Percentiles rank a stretch among this genome's conserved stretches.
phyloP scores from a whole-genome alignment of 2,329 filamentous ascomycete species.

The Didymella lethalis region DNA sequence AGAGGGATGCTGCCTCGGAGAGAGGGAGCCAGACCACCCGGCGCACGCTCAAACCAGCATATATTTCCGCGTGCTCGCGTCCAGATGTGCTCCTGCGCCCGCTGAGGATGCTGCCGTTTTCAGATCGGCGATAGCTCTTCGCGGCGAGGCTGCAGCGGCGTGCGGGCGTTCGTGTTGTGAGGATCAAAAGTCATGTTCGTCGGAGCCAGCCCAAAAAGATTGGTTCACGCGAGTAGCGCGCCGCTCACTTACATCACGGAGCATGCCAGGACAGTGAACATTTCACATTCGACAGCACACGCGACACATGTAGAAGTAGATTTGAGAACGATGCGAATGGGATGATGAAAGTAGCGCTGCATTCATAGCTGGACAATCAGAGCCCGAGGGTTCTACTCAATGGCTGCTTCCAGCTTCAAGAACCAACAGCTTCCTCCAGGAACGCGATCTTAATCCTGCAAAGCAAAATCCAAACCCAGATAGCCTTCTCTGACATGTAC shows the following conservation, averaged over 20 bases:
- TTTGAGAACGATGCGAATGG: too few relatives aligned
- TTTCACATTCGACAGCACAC: too few relatives aligned
- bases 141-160: conserved; percentile 30
- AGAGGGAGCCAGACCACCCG: conserved; percentile 42
- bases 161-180: conserved; percentile 36
- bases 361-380: too few relatives aligned
- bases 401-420: too few relatives aligned
- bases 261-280: neutral
- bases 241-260: neutral
- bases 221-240: conserved; percentile 15
- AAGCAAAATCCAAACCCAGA: too few relatives aligned
- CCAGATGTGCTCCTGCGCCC: conserved; percentile 9
- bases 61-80: conserved; percentile 29
- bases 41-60: conserved; percentile 43
- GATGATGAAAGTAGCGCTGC: too few relatives aligned
- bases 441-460: too few relatives aligned
- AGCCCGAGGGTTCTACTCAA: too few relatives aligned
- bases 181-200: conserved; percentile 30
- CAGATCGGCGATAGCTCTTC: conserved; percentile 40
- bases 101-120: conserved; percentile 37
- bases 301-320: too few relatives aligned
- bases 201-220: conserved; percentile 11
- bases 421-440: too few relatives aligned
- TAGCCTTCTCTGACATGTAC: too few relatives aligned
- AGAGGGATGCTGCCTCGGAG: conserved; percentile 25